Conservation (phyloP, 495 filamentous ascomycete genomes). For the Venustampulla echinocandica region DNA sequence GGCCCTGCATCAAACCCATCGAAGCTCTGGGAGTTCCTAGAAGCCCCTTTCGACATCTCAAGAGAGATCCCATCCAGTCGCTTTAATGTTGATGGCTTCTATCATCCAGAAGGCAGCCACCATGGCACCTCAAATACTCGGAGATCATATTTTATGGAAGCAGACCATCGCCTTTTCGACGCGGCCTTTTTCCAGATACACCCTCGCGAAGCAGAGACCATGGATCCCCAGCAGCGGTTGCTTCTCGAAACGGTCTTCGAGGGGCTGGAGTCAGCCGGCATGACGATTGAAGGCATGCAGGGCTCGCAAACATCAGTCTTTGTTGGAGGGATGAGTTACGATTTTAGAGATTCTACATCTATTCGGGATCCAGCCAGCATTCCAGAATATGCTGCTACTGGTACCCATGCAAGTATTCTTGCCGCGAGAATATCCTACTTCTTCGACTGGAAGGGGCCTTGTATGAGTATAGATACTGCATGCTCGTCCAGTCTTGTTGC, state of each 20-base stretch:
- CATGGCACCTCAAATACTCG: too few species aligned
- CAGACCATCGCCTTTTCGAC: too few species aligned
- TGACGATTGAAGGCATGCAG: conserved; percentile 20
- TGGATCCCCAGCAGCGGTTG: conserved; percentile 48
- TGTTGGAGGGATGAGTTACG: conserved; percentile 26
- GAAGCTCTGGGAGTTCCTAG: too few species aligned
- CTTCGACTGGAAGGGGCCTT: conserved; percentile 44
- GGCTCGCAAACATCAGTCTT: conserved; percentile 21
- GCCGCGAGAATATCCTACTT: conserved; percentile 52
- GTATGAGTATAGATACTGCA: conserved; percentile 74
- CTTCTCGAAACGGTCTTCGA: conserved; percentile 46
- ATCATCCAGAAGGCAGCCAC: too few species aligned
- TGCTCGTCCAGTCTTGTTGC: conserved; percentile 66
- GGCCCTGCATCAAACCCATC: too few species aligned
- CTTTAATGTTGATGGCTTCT: too few species aligned
- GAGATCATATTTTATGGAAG: too few species aligned
- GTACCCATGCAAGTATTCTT: conserved; percentile 42
- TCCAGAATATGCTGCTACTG: conserved; percentile 22
- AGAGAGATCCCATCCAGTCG: too few species aligned
- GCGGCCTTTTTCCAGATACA: too few species aligned
- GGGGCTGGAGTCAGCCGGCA: conserved; percentile 45
- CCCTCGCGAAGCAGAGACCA: conserved; percentile 48
- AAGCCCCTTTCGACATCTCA: too few species aligned
- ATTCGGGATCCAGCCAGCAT: conserved; percentile 27
- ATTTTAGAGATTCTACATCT: conserved; percentile 28